Conservation (phyloP, 2,329 filamentous ascomycete genomes). For the Monosporascus sp. region DNA sequence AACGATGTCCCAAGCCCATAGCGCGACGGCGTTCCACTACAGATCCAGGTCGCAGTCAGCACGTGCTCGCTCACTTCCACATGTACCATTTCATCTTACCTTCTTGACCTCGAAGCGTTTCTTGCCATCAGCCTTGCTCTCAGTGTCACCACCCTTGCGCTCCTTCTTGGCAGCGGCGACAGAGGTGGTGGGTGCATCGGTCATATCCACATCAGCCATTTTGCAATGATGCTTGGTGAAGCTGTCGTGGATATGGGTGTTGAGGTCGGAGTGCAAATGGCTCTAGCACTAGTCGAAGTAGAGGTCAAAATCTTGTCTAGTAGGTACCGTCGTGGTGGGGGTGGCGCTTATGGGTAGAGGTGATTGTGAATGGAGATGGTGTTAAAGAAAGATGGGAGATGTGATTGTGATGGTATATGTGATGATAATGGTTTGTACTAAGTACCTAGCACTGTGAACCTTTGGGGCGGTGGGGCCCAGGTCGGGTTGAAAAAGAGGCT, state of each 20-base stretch:
- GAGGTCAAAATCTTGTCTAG: too few species aligned
- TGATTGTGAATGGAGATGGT: too few species aligned
- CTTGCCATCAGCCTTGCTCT: slow-evolving; percentile 63
- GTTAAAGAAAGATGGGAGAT: too few species aligned
- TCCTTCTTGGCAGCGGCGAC: slow-evolving; percentile 52
- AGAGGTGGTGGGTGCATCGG: slow-evolving; percentile 64
- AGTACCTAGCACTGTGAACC: too few species aligned
- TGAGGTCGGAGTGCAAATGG: not conserved
- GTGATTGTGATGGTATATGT: too few species aligned
- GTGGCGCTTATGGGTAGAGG: too few species aligned
- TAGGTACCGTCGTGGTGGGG: too few species aligned
- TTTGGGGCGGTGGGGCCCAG: too few species aligned
- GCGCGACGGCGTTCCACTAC: slow-evolving; percentile 95
- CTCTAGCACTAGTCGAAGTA: too few species aligned
- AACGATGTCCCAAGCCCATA: slow-evolving; percentile 99
- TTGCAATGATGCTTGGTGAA: slow-evolving; percentile 8
- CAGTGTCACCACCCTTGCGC: slow-evolving; percentile 38
- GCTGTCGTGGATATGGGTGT: not conserved
- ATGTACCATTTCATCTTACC: slow-evolving; percentile 44
- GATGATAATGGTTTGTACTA: too few species aligned
- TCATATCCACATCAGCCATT: slow-evolving; percentile 98
- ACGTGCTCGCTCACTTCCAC: not conserved
- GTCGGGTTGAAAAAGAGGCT: too few species aligned
- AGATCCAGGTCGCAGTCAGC: slow-evolving; percentile 2
- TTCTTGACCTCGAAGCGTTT: slow-evolving; percentile 99